Conservation (phyloP, 768 basidiomycete species). For the Antrodiella citrinella region DNA sequence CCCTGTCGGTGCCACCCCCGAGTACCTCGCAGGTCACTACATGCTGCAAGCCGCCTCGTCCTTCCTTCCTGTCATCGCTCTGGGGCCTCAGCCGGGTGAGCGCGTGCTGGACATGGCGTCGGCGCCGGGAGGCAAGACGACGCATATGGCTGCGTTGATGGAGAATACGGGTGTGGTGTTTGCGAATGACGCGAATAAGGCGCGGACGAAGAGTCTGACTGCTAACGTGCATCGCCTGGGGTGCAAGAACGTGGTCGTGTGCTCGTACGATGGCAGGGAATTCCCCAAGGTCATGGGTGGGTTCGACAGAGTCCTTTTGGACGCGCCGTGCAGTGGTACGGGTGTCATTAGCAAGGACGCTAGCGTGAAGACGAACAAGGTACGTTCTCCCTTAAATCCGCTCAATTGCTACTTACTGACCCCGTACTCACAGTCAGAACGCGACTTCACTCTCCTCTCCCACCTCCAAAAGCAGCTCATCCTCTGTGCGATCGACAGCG, state of each 20-base stretch:
- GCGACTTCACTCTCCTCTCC: constrained; percentile 92
- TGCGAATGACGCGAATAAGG: constrained; percentile 94
- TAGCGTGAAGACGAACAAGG: constrained; percentile 98
- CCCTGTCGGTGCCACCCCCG: constrained; percentile 95
- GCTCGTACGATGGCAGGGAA: constrained; percentile 94
- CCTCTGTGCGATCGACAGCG: constrained; percentile 95
- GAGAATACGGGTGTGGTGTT: constrained; percentile 98
- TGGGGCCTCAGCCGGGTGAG: constrained; percentile 87
- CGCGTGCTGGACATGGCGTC: constrained; percentile 98
- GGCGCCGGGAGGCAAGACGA: constrained; percentile 96
- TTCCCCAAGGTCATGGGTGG: constrained; percentile 99
- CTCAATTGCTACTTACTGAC: not conserved
- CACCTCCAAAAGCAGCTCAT: constrained; percentile 98
- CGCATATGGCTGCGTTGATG: constrained; percentile 93
- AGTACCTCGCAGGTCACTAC: constrained; percentile 98
- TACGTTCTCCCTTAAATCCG: constrained; percentile 26
- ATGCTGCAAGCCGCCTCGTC: constrained; percentile 99
- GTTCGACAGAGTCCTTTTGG: constrained; percentile 93
- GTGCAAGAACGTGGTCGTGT: constrained; percentile 96
- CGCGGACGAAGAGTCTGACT: constrained; percentile 89
- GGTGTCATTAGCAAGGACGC: constrained; percentile 98
- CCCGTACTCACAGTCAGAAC: constrained; percentile 56
- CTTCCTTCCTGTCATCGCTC: constrained; percentile 97
- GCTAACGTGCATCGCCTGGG: constrained; percentile 96
- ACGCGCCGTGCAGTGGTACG: constrained; percentile 97